phyloP scores from a whole-genome alignment of 2,329 filamentous ascomycete species.

The Geoglossum cookeanum region DNA sequence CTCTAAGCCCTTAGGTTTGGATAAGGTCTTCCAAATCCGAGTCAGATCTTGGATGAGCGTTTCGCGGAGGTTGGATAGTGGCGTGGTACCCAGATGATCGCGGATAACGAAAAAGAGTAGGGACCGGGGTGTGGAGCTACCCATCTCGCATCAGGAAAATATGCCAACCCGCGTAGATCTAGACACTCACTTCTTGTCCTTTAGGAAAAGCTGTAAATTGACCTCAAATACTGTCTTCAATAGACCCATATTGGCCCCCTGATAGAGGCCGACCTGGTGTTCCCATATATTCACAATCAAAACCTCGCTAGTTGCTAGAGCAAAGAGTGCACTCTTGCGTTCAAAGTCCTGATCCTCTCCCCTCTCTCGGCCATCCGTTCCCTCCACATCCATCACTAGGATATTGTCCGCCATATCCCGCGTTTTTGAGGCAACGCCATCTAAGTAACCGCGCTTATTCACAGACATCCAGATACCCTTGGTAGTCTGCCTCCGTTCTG shows the following conservation, averaged over 20 bases:
- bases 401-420: conserved; percentile 87
- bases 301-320: conserved; percentile 91
- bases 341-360: conserved; percentile 99
- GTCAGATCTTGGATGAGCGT: conserved; percentile 80
- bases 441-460: conserved; percentile 48
- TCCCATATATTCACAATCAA: conserved; percentile 99
- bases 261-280: conserved; percentile 92
- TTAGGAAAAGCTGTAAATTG: conserved; percentile 89
- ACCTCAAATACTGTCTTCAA: conserved; percentile 98
- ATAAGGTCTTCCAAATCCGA: conserved; percentile 82
- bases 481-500: conserved; percentile 84
- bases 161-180: neutral
- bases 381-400: conserved; percentile 97
- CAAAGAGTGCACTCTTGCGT: conserved; percentile 92
- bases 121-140: conserved; percentile 66
- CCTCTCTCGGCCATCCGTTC: conserved; percentile 86
- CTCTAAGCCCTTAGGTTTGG: conserved; percentile 79
- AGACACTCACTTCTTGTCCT: conserved; percentile 63
- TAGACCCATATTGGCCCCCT: conserved; percentile 96
- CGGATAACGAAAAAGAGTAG: conserved; percentile 97
- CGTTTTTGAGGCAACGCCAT: conserved; percentile 25
- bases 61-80: conserved; percentile 71
- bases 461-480: conserved; percentile 99
- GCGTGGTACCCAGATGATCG: conserved; percentile 85
- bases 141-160: neutral